Base-by-base conservation (phyloP, 371 early-diverging fungal species). In the Parasitella parasitica region DNA sequence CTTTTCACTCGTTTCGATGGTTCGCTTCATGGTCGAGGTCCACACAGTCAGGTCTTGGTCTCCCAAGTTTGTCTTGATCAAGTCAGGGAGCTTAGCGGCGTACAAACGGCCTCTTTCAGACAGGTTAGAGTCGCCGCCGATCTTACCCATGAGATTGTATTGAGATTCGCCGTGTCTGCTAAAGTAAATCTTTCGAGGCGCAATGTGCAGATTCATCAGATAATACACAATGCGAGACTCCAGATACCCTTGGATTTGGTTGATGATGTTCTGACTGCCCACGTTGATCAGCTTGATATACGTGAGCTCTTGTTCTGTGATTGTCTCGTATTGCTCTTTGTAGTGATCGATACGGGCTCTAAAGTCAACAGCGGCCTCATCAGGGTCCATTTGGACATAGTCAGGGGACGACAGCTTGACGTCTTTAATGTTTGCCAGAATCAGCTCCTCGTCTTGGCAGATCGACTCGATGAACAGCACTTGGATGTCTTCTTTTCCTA, bases 131-230 rank as follows among this genome's bases (percentile, higher is more conserved):
- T 99, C 97, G 54, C 99, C 99, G 37, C 99, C 99, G 55, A 99
- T 89, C 64, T 91, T 91, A 26, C 97, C 96, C 58, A 78, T 73
- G 12, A 96, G 82, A 76, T 94, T 94, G 70, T 84, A 92, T 66
- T 89, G 74, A 43, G 92, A 92, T 76, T 99, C 99, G 61, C 99
- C 99, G 73, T 95, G 94, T 59, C 90, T 69, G 59, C 88, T 89
- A 52, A 99, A 92, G 72, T 96, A 95, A 52, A 99, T 95, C 67
- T 89, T 89, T 56, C 96, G 67, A 4, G 98, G 96, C 11, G 91
- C 89, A 54, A 95, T 97, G 78, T 99, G 98, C 32, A 99, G 84
- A 76, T 99, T 99, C 98, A 97, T 97, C 63, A 98, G 76, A 70
- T 94, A 98, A 76, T 95, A 97, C 11, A 96, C 95, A 59, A 99